A percentile compares a stretch with the other conserved stretches of the same genome.
Evolutionary conservation across 768 basidiomycete species (phyloP).

Genomic region (Trametes cinnabarina): DNA sequence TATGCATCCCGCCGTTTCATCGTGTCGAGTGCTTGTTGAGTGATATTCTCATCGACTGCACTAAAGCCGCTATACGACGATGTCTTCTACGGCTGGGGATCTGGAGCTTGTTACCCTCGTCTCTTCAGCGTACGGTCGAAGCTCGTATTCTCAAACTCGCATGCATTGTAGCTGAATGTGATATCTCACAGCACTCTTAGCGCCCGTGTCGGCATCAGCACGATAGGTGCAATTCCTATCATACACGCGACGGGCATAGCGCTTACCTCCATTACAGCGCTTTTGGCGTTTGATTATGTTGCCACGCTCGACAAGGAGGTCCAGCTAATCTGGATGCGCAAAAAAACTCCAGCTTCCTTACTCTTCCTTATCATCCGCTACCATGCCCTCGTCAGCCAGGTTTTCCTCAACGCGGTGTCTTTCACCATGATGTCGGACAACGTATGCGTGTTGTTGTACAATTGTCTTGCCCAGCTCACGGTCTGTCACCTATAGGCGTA

Average conservation of each 20-base stretch:
- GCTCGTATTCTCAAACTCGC: too few relatives aligned
- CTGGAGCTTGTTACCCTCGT: too few relatives aligned
- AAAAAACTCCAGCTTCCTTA: conserved; percentile 3
- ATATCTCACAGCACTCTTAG: too few relatives aligned
- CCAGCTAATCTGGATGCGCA: conserved; percentile 12
- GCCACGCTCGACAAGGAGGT: conserved; percentile 10
- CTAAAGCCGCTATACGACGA: too few relatives aligned
- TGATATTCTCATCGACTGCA: too few relatives aligned
- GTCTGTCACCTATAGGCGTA: too few relatives aligned
- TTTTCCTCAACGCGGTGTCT: not conserved
- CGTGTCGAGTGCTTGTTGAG: too few relatives aligned
- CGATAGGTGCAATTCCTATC: not conserved
- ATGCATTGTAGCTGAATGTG: too few relatives aligned
- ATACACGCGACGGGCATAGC: not conserved
- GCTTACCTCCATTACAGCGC: not conserved
- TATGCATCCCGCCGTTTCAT: too few relatives aligned
- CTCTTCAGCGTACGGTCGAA: too few relatives aligned
- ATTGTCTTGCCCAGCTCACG: too few relatives aligned
- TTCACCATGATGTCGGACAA: not conserved
- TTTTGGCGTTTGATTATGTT: conserved; percentile 9
- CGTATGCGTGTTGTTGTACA: not conserved
- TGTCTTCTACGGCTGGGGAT: too few relatives aligned
- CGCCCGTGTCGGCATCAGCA: not conserved
- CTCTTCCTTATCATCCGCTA: conserved; percentile 16
- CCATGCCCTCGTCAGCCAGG: not conserved